These are phyloP conservation scores for Acanthamoeba royreba DNA, from an alignment of 208 protist genomes.

Conservation along the genomic window DNA sequence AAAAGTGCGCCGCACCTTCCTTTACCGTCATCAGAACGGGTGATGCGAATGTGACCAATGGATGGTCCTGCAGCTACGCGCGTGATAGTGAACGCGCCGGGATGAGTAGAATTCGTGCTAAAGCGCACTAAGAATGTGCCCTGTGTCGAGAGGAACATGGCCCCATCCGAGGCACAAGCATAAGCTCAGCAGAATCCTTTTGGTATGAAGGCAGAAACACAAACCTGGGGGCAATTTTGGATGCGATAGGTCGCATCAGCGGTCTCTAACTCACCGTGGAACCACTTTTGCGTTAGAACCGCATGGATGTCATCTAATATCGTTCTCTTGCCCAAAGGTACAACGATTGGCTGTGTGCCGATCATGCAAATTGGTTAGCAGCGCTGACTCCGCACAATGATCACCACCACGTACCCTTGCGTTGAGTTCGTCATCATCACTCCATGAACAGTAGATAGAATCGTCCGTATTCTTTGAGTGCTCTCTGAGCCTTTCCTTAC, in stretches of 20 bases:
- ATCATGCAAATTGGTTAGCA: too few relatives aligned
- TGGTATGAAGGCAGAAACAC: neutral
- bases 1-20: neutral
- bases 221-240: conserved; percentile 3
- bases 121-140: conserved; percentile 33
- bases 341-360: too few relatives aligned
- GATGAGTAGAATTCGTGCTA: neutral
- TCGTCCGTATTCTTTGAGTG: neutral
- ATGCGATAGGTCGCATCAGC: neutral
- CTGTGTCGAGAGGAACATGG: too few relatives aligned
- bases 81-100: conserved; percentile 25
- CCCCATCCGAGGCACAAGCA: neutral
- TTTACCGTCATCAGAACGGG: neutral
- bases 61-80: conserved; percentile 21
- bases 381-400: too few relatives aligned
- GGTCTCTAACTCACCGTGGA: conserved; percentile 13
- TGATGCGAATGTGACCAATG: conserved; percentile 40
- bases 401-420: too few relatives aligned
- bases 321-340: too few relatives aligned
- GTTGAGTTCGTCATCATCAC: neutral
- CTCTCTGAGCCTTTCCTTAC: neutral
- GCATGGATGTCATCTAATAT: neutral
- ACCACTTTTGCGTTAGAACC: conserved; percentile 12
- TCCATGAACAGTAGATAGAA: neutral
- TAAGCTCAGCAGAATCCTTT: neutral